Base-by-base conservation (phyloP, 108 stramenopile genomes). In the Schizochytrium sp. region DNA sequence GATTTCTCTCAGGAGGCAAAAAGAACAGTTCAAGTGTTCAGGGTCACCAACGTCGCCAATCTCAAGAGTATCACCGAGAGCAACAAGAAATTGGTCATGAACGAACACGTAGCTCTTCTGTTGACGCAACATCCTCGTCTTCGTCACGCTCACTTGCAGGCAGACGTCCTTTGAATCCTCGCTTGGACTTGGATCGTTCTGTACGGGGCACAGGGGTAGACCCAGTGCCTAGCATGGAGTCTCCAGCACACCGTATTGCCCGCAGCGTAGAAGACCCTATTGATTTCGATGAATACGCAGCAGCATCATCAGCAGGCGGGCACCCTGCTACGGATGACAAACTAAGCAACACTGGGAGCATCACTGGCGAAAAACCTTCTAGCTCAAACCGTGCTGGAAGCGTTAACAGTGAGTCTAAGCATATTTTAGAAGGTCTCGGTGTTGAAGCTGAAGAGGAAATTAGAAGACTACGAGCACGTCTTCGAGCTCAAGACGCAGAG, bases 161-260 rank as follows among this genome's bases (percentile, higher is more conserved):
- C 90, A 59, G 56, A 92, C 88, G 64, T 96, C 90, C 87, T 97
- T 95, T 87, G 94, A 95, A 56, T 96, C 92, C 59, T 92, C 61
- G 13, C 96, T n/a, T 45, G 90, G 92, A 41, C 96, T 96, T 72
- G 94, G 95, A 61, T 95, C 94, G 19, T 92, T 72, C 2, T 96
- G 94, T 28, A 93, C 92, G 60, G 96, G 93, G 28, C 96, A 96
- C 47, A 90, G 59, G 41, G 91, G 87, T 60, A 95, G 94, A 64
- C 96, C 93, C 2, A 91, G 72, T 3, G 96, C 95, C 10, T 94
- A 93, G 89, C 94, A 93, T 1, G 96, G 96, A 4, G 96, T 73
- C 95, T 94, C 96, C 73, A 92, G 93, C 19, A 93, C 94, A 61
- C 95, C 95, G 72, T 95, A 94, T 2, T 96, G 95, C 10, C 96